A percentile compares a stretch with the other conserved stretches of the same genome.
These are phyloP conservation scores for Stagonosporopsis cucurbitacearum DNA, from an alignment of 2,329 filamentous ascomycete genomes.

Conservation along the genomic window DNA sequence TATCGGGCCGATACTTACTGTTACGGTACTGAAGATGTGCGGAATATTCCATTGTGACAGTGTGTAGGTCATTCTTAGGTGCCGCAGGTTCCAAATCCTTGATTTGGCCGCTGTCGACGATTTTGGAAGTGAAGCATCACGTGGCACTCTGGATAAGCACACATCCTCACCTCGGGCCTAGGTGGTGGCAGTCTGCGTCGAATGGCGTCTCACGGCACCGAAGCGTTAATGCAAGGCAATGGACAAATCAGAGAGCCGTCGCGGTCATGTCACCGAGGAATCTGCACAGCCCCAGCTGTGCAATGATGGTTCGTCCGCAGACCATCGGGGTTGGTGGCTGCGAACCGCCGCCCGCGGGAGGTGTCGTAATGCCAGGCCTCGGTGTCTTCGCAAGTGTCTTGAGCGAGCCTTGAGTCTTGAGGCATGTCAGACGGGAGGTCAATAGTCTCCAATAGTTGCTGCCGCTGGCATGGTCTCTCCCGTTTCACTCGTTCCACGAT, in stretches of 20 bases:
- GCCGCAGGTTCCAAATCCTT: not conserved
- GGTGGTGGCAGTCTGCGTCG: not conserved
- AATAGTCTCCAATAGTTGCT: not conserved
- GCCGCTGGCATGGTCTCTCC: not conserved
- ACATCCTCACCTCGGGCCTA: not conserved
- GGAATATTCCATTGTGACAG: not conserved
- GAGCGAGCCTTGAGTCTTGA: too few species aligned
- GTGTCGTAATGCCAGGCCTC: slow-evolving; percentile 26
- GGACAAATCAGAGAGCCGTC: slow-evolving; percentile 4
- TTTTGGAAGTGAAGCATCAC: not conserved
- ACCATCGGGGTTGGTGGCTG: slow-evolving; percentile 20
- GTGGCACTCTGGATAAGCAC: not conserved
- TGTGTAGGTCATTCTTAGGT: too few species aligned
- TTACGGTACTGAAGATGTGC: not conserved
- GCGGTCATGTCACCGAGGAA: slow-evolving; percentile 3
- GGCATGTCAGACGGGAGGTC: not conserved
- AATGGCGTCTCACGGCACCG: not conserved
- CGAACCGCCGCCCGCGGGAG: slow-evolving; percentile 18
- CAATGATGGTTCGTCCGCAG: slow-evolving; percentile 19
- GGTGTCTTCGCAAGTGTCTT: slow-evolving; percentile 10
- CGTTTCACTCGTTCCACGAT: not conserved
- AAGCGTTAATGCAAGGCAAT: slow-evolving; percentile 1
- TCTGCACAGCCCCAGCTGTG: slow-evolving; percentile 16
- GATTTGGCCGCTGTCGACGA: not conserved
- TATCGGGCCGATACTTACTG: not conserved